Evolutionary conservation across 306 rosid species (phyloP).

Genomic region (Trifolium dubium): DNA sequence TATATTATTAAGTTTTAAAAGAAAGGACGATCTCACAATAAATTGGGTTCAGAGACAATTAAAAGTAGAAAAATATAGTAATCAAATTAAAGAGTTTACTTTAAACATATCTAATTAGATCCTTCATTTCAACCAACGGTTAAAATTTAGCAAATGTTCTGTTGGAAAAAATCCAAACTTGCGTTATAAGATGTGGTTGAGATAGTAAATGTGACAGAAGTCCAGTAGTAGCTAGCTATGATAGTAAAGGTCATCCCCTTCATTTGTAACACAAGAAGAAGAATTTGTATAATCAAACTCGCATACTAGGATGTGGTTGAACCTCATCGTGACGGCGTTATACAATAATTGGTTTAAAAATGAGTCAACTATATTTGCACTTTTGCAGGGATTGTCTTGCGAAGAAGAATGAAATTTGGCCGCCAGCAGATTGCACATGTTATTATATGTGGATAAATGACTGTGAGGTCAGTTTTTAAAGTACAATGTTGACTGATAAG

Average conservation of each 20-base stretch:
- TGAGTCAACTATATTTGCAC: not conserved
- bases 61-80: not conserved
- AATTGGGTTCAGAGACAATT: not conserved
- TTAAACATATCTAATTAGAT: not conserved
- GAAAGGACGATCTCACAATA: not conserved
- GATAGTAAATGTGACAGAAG: too few species aligned
- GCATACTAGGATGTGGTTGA: not conserved
- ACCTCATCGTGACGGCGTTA: not conserved
- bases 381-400: not conserved
- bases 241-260: not conserved
- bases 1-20: not conserved
- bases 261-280: not conserved
- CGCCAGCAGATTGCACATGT: not conserved
- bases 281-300: not conserved
- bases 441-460: not conserved
- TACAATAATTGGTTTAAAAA: conserved; percentile 2
- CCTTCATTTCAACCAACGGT: not conserved
- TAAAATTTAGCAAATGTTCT: too few species aligned
- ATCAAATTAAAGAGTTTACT: conserved; percentile 15
- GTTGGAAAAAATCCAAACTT: not conserved
- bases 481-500: not conserved
- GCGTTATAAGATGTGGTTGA: too few species aligned
- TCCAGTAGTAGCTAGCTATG: not conserved
- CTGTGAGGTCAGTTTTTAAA: not conserved
- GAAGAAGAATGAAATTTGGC: not conserved